phyloP scores from a whole-genome alignment of 2,329 filamentous ascomycete genomes.

The Fusarium sp. region DNA sequence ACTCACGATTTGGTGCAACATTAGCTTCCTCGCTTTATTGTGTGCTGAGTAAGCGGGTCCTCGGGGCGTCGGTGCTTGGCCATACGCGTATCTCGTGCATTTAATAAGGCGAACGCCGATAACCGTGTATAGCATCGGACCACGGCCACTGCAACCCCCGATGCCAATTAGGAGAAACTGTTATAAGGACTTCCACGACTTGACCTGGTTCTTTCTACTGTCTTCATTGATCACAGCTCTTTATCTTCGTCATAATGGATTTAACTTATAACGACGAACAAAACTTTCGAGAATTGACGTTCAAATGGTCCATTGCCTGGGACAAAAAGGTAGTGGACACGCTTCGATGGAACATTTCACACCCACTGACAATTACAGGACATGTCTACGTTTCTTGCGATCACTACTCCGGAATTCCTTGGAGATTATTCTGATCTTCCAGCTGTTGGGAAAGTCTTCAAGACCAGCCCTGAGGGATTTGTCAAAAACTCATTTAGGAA shows the following conservation, averaged over 20 bases:
- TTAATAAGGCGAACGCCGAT: too few species aligned
- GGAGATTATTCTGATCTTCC: background rate
- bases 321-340: background rate
- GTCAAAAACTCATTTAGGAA: background rate
- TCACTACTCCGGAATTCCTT: background rate
- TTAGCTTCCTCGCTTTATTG: too few species aligned
- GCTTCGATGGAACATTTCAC: background rate
- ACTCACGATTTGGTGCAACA: too few species aligned
- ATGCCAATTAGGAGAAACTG: too few species aligned
- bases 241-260: background rate
- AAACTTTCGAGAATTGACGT: background rate
- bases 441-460: background rate
- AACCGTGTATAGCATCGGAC: background rate
- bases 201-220: background rate
- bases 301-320: background rate
- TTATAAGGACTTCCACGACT: too few species aligned
- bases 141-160: rapidly evolving
- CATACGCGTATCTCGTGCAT: too few species aligned
- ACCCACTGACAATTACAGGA: background rate
- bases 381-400: background rate
- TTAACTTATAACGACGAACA: background rate
- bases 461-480: background rate
- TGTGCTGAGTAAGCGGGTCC: too few species aligned
- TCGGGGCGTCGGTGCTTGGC: too few species aligned
- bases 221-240: background rate